These are phyloP conservation scores for Tagetes patula DNA, from an alignment of 129 eudicot genomes.

Conservation along the genomic window DNA sequence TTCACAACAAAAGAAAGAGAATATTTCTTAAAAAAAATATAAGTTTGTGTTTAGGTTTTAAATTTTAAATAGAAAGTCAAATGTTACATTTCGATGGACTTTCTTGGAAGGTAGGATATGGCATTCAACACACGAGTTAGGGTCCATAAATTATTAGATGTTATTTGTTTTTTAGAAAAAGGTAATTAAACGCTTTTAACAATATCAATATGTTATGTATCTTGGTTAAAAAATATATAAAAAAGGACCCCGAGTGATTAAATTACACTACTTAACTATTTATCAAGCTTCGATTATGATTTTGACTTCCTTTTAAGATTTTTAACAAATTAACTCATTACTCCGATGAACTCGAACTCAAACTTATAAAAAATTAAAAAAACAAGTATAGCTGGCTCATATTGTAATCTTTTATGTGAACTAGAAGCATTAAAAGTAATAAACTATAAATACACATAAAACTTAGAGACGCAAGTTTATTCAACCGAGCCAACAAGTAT, in stretches of 20 bases:
- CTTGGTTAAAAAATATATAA: too few species aligned
- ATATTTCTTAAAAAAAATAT: not conserved
- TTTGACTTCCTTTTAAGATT: too few species aligned
- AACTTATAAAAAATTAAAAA: too few species aligned
- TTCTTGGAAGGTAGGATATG: not conserved
- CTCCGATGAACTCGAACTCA: not conserved
- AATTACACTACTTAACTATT: not conserved
- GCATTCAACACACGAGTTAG: not conserved
- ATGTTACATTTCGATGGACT: not conserved
- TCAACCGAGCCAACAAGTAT: too few species aligned
- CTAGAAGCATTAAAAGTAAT: too few species aligned
- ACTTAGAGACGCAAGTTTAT: too few species aligned
- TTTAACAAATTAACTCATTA: too few species aligned
- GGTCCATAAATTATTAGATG: not conserved
- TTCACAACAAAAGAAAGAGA: not conserved
- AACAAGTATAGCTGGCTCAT: too few species aligned
- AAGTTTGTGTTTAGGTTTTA: not conserved
- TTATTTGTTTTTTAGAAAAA: not conserved
- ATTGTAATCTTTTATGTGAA: too few species aligned
- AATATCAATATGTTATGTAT: not conserved
- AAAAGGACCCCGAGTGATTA: not conserved
- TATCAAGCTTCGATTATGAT: too few species aligned
- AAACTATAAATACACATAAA: too few species aligned
- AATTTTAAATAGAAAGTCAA: constrained; percentile 7
- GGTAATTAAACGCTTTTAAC: not conserved